phyloP scores from a whole-genome alignment of 2,329 filamentous ascomycete species.

The Trematosphaeria pertusa region DNA sequence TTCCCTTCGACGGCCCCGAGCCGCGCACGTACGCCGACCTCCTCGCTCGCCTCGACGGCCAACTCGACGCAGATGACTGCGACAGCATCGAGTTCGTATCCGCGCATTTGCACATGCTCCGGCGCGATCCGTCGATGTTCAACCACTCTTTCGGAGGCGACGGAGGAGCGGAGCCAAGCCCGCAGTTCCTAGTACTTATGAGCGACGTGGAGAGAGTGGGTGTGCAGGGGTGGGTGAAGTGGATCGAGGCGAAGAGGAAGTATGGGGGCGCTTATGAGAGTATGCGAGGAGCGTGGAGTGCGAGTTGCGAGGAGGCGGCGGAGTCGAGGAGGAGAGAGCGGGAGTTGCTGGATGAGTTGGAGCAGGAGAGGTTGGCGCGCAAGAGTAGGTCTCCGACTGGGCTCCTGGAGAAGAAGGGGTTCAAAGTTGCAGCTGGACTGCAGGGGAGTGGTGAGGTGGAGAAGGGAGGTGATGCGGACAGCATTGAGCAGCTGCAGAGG shows the following conservation, averaged over 20 bases:
- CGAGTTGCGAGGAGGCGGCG: background rate
- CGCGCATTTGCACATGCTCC: too few relatives aligned
- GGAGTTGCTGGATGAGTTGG: background rate
- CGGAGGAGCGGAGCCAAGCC: too few relatives aligned
- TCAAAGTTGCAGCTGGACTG: too few relatives aligned
- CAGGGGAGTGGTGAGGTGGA: background rate
- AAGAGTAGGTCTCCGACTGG: background rate
- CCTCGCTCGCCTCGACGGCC: background rate
- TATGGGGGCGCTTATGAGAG: background rate
- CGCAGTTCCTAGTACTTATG: too few relatives aligned
- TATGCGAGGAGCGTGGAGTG: background rate
- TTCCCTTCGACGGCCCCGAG: background rate
- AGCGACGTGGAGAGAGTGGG: conserved; percentile 4
- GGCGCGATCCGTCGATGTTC: too few relatives aligned
- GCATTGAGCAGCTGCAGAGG: background rate
- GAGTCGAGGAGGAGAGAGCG: background rate
- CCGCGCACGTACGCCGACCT: conserved; percentile 1
- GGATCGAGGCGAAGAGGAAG: background rate
- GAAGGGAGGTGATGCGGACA: background rate
- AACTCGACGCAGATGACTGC: background rate
- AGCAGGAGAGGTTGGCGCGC: background rate
- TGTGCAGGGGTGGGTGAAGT: conserved; percentile 10
- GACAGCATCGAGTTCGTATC: background rate
- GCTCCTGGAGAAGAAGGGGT: background rate
- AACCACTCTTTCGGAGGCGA: background rate